These are phyloP conservation scores for Cryphonectria naterciae DNA, from an alignment of 2,329 filamentous ascomycete species.

Conservation along the genomic window DNA sequence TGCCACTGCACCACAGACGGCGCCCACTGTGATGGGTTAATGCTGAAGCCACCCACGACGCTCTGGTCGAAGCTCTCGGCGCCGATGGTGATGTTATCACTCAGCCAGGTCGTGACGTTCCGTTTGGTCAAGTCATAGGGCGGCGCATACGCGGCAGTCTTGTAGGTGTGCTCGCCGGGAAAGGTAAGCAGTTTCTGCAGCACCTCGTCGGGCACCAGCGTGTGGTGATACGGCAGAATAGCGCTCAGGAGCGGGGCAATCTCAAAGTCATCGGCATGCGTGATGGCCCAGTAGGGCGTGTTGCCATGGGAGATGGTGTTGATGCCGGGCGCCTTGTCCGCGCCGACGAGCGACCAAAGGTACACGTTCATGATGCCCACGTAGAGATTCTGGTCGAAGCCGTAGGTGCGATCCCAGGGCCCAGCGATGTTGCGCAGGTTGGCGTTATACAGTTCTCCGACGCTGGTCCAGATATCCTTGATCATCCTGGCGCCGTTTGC, in stretches of 20 bases:
- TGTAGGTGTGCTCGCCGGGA: conserved; percentile 56
- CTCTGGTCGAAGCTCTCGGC: conserved; percentile 61
- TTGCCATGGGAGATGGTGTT: conserved; percentile 35
- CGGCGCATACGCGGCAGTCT: conserved; percentile 58
- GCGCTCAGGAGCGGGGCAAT: conserved; percentile 61
- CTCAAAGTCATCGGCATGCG: conserved; percentile 62
- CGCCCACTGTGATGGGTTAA: conserved; percentile 57
- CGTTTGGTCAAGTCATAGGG: conserved; percentile 60
- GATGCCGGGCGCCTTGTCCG: conserved; percentile 45
- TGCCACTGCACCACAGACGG: conserved; percentile 64
- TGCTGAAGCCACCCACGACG: conserved; percentile 57
- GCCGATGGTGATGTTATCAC: conserved; percentile 61
- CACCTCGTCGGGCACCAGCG: conserved; percentile 48
- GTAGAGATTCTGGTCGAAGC: conserved; percentile 67
- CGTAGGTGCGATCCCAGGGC: conserved; percentile 67
- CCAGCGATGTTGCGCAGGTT: conserved; percentile 64
- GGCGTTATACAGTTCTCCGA: conserved; percentile 60
- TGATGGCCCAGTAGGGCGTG: conserved; percentile 52
- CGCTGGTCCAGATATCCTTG: conserved; percentile 54
- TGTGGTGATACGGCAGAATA: conserved; percentile 53
- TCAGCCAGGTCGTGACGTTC: conserved; percentile 64
- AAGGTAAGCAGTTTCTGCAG: conserved; percentile 50
- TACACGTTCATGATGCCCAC: conserved; percentile 61
- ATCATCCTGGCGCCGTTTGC: conserved; percentile 57
- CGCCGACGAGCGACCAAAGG: conserved; percentile 62